Conservation (phyloP, 805 yeast species). For the Starmera pachycereana region DNA sequence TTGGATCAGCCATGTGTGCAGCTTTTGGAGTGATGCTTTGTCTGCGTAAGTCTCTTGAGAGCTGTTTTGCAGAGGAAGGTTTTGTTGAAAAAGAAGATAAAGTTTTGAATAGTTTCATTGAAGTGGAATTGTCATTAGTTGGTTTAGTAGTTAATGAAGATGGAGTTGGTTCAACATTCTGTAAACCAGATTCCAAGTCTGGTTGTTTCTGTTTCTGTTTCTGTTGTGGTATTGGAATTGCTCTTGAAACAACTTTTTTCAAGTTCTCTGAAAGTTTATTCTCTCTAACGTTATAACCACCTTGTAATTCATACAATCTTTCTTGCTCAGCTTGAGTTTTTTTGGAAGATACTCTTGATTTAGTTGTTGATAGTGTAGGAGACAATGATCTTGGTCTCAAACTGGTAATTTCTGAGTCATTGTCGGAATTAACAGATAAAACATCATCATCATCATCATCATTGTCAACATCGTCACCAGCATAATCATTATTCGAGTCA, state of each 20-base stretch:
- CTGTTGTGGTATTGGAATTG: slow-evolving; percentile 3
- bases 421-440: slow-evolving; percentile 7
- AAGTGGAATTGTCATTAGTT: background rate
- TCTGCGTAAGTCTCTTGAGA: slow-evolving; percentile 22
- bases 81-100: background rate
- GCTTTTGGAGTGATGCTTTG: slow-evolving; percentile 32
- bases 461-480: background rate
- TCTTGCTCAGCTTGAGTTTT: slow-evolving; percentile 18
- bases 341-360: slow-evolving; percentile 1
- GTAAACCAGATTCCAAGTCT: slow-evolving; percentile 13
- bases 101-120: background rate
- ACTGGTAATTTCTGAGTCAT: slow-evolving; percentile 2
- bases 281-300: slow-evolving; percentile 23
- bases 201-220: slow-evolving; percentile 19
- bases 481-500: background rate
- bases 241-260: slow-evolving; percentile 20
- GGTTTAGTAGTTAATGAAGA: background rate
- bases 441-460: slow-evolving; percentile 4
- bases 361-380: background rate
- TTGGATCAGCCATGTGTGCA: slow-evolving; percentile 31
- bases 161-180: slow-evolving; percentile 7
- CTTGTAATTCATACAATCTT: slow-evolving; percentile 15
- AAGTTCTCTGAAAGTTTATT: slow-evolving; percentile 25
- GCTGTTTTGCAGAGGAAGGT: slow-evolving; percentile 17
- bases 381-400: no score